phyloP scores from a whole-genome alignment of 352 stramenopile species.

The Pythium pectinolyticum region DNA sequence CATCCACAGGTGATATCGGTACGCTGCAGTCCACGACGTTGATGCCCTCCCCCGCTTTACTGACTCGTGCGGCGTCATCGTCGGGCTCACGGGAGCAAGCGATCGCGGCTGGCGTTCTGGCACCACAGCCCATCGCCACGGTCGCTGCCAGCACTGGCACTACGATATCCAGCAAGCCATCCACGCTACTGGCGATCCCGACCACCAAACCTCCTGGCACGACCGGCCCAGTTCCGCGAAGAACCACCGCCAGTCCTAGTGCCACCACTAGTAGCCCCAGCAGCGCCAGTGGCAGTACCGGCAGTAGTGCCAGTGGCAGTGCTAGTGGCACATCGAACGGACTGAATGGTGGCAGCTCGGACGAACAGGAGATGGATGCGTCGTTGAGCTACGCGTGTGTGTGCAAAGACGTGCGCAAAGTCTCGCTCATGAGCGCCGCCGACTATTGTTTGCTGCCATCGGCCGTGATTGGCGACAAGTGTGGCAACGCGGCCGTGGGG shows the following conservation, averaged over 20 bases:
- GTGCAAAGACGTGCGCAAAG: slow-evolving; percentile 27
- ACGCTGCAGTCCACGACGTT: background rate
- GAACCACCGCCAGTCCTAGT: background rate
- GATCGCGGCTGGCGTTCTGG: background rate
- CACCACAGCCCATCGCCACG: background rate
- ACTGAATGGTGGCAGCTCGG: background rate
- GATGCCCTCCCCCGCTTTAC: background rate
- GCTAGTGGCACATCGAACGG: too few relatives aligned
- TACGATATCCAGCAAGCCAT: background rate
- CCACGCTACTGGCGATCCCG: background rate
- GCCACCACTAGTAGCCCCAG: background rate
- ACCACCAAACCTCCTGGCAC: background rate
- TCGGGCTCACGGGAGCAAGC: background rate
- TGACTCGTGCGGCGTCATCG: background rate
- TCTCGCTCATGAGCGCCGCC: slow-evolving; percentile 71
- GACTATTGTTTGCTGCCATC: slow-evolving; percentile 63
- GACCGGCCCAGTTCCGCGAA: too few relatives aligned
- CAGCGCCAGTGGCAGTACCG: too few relatives aligned
- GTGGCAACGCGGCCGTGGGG: slow-evolving; percentile 51
- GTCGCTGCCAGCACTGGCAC: background rate
- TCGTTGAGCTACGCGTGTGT: slow-evolving; percentile 22
- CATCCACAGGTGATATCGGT: too few relatives aligned
- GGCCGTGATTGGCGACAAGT: slow-evolving; percentile 57
- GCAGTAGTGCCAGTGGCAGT: too few relatives aligned
- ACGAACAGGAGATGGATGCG: slow-evolving; percentile 9